Conservation (phyloP, 139 green algal genomes). For the Medakamo hakoo region DNA sequence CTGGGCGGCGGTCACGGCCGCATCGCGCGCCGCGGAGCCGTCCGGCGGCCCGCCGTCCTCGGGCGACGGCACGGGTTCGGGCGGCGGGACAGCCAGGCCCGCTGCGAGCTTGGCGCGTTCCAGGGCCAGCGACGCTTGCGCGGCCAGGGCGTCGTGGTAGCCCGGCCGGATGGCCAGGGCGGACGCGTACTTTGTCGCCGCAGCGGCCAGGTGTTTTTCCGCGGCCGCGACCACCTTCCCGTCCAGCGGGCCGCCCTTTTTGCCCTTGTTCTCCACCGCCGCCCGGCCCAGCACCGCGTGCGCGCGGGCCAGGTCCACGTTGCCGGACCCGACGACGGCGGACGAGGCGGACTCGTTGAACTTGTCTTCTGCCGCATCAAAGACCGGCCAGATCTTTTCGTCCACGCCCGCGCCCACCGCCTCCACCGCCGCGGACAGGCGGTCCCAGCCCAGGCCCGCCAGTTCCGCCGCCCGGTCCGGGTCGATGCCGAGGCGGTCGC, state of each 20-base stretch:
- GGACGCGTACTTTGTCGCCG: background rate
- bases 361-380: conserved; percentile 43
- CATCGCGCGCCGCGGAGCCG: background rate
- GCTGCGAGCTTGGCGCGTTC: conserved; percentile 32
- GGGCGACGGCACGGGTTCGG: background rate
- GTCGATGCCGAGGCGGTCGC: conserved; percentile 35
- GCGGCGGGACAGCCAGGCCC: conserved; percentile 6
- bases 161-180: conserved; percentile 25
- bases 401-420: conserved; percentile 21
- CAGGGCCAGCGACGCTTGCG: conserved; percentile 35
- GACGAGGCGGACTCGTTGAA: conserved; percentile 47
- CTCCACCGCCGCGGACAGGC: conserved; percentile 31
- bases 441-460: conserved; percentile 11
- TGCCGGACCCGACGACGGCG: background rate
- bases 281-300: background rate
- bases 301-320: background rate
- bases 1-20: too few species aligned
- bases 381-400: conserved; percentile 37
- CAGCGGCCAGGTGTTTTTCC: conserved; percentile 8
- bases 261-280: conserved; percentile 5
- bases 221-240: background rate
- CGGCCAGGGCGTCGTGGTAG: conserved; percentile 34
- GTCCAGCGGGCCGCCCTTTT: conserved; percentile 3
- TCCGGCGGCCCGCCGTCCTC: too few species aligned
- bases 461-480: conserved; percentile 47